Conservation (phyloP, 495 filamentous ascomycete genomes). For the Aspergillus cavernicola region DNA sequence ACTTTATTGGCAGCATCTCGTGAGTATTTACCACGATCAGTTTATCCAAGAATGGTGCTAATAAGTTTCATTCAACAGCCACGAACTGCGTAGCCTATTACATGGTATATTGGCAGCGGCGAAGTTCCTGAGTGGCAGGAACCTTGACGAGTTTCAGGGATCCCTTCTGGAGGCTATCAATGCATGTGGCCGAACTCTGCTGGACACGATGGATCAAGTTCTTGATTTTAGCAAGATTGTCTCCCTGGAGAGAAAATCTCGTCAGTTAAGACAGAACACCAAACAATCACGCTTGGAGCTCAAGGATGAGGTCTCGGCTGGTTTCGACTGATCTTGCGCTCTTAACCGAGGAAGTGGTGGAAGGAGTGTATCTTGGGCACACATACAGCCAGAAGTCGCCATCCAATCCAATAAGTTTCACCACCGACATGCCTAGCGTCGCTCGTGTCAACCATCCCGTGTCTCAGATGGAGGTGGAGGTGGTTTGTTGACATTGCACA, state of each 20-base stretch:
- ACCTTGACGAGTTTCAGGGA: slow-evolving; percentile 51
- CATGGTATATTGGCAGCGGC: slow-evolving; percentile 71
- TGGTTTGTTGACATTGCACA: slow-evolving; percentile 63
- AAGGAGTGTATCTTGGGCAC: slow-evolving; percentile 52
- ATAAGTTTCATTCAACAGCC: slow-evolving; percentile 33
- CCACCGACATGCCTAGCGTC: slow-evolving; percentile 6
- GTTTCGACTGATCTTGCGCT: slow-evolving; percentile 42
- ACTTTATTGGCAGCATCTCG: slow-evolving; percentile 74
- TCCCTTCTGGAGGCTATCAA: slow-evolving; percentile 72
- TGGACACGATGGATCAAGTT: slow-evolving; percentile 78
- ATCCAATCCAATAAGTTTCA: slow-evolving; percentile 24
- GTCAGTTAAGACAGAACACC: slow-evolving; percentile 34
- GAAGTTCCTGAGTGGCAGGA: slow-evolving; percentile 57
- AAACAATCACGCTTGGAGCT: slow-evolving; percentile 24
- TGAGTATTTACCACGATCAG: slow-evolving; percentile 20
- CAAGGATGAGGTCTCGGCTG: slow-evolving; percentile 32
- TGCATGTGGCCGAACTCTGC: slow-evolving; percentile 67
- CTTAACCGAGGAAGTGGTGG: slow-evolving; percentile 48
- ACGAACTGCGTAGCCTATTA: slow-evolving; percentile 74
- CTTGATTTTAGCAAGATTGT: slow-evolving; percentile 72
- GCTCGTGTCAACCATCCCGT: not conserved
- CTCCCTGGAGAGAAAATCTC: slow-evolving; percentile 45
- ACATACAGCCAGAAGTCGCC: slow-evolving; percentile 32
- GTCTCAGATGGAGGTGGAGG: slow-evolving; percentile 39
- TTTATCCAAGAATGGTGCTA: slow-evolving; percentile 22